A percentile compares a stretch with the other conserved stretches of the same genome.
These are phyloP conservation scores for Metroxylon sagu DNA, from an alignment of 176 grass and related monocot genomes.

Conservation along the genomic window DNA sequence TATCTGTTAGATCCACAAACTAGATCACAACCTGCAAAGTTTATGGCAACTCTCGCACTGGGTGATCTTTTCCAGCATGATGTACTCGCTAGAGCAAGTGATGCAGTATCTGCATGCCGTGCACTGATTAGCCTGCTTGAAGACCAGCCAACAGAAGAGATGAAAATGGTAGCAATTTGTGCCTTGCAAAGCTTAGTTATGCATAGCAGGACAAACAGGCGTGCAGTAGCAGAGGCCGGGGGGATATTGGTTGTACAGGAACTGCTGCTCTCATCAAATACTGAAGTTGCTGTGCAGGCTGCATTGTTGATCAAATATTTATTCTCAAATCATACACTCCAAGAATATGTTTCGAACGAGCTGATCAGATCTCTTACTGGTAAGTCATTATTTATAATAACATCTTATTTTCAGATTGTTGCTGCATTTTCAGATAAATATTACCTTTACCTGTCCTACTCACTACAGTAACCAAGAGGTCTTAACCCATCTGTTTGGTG, in stretches of 20 bases:
- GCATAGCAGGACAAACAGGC: slow-evolving; percentile 97
- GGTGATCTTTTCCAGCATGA: slow-evolving; percentile 99
- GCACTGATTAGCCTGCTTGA: slow-evolving; percentile 86
- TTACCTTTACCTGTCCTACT: too few species aligned
- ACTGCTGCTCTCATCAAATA: slow-evolving; percentile 67
- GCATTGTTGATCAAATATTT: slow-evolving; percentile 81
- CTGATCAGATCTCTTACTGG: slow-evolving; percentile 93
- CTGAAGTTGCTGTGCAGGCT: slow-evolving; percentile 78
- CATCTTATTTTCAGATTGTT: too few species aligned
- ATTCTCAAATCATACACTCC: slow-evolving; percentile 95
- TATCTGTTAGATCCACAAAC: slow-evolving; percentile 88
- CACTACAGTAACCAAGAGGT: too few species aligned
- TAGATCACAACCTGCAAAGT: slow-evolving; percentile 76
- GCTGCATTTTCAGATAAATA: too few species aligned
- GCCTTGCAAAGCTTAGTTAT: slow-evolving; percentile 89
- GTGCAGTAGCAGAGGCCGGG: slow-evolving; percentile 79
- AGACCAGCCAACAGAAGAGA: slow-evolving; percentile 89
- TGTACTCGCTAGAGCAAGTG: slow-evolving; percentile 76
- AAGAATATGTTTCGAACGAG: slow-evolving; percentile 97
- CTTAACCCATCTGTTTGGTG: too few species aligned
- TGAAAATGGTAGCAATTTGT: slow-evolving; percentile 93
- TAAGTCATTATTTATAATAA: slow-evolving; percentile 21
- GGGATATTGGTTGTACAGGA: slow-evolving; percentile 92
- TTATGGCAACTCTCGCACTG: slow-evolving; percentile 78
- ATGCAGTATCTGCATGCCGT: slow-evolving; percentile 69